Evolutionary conservation across 2,329 filamentous ascomycete genomes (phyloP).

Genomic region (Fusarium nygamai): DNA sequence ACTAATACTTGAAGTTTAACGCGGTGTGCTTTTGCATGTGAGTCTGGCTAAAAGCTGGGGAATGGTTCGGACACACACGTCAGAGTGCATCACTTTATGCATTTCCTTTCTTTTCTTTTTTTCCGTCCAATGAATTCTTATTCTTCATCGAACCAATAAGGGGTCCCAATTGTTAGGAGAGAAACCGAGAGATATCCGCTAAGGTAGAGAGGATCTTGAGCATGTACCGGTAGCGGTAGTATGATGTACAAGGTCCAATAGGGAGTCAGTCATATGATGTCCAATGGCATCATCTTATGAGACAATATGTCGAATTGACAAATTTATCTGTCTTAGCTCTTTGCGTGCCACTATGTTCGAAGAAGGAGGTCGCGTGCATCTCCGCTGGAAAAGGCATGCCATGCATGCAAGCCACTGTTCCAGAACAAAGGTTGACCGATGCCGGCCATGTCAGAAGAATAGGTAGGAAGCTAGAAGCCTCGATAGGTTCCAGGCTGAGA

Average conservation of each 20-base stretch:
- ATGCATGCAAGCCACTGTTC: constrained; percentile 6
- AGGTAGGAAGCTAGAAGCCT: neutral
- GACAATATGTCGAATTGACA: neutral
- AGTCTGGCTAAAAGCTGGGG: constrained; percentile 9
- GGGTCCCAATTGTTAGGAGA: neutral
- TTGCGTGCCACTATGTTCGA: neutral
- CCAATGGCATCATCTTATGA: constrained; percentile 22
- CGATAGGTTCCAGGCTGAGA: neutral
- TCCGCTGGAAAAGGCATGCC: neutral
- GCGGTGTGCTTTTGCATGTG: constrained; percentile 23
- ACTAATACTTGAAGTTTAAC: neutral
- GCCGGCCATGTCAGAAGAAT: neutral
- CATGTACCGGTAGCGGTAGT: neutral
- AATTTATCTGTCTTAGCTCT: neutral
- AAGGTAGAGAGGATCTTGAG: neutral
- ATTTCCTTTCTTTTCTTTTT: constrained; percentile 1
- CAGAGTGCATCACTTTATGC: constrained; percentile 13
- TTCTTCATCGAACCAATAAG: neutral
- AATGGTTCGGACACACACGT: constrained; percentile 5
- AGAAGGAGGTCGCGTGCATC: constrained; percentile 29
- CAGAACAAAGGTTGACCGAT: constrained; percentile 9
- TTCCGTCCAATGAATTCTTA: neutral
- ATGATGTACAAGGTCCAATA: neutral
- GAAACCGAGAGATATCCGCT: neutral
- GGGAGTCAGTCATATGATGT: neutral